Evolutionary conservation across 1,139 yeast genomes (phyloP), one percentile per base, ranked within the genome.

Genomic region (Saccharomyces hybrid): DNA sequence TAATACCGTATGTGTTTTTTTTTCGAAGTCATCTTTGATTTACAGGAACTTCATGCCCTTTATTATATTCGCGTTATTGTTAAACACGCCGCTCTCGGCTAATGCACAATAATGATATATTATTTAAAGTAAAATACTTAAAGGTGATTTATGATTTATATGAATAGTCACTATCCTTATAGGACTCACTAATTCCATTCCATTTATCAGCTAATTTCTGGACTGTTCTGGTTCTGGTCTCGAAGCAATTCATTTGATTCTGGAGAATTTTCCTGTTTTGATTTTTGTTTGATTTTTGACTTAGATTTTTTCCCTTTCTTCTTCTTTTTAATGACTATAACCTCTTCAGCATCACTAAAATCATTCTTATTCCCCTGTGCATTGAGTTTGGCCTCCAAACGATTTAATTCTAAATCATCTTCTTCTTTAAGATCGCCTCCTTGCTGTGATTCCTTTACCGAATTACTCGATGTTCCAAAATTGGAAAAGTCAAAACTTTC

Each of bases 401-500:
- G 44, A 3, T 16, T 38, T 20, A 38, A 16, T 16, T 38, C 44
- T 38, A 4, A 1, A 4, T 38, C 25, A 5, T 38, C 44, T 4
- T 38, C 44, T 9, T 38, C 25, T 9, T 13, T 38, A 8, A 38
- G 11, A 1, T 16, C 13, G 4, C 25, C 25, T 2, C 11, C 25
- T 38, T 38, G 25, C 25, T 16, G 44, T 6, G 44, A 16, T 38
- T 38, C 31, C 2, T 23, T 27, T 46, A 13, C 20, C 13, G 13
- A 11, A 27, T 3, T 25, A 13, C 31, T 14, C 4, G 32, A 9
- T n/a, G 30, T n/a, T 2, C 47, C 16, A 5, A 69, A 64, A 53
- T 68, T 68, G 32, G 71, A 60, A 30, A 78, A 71, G 64, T 86
- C 88, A 64, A 88, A 83, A 56, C 78, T 77, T 42, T 84, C 88